These are phyloP conservation scores for Elongisporangium undulatum DNA, from an alignment of 352 stramenopile species.

Conservation along the genomic window DNA sequence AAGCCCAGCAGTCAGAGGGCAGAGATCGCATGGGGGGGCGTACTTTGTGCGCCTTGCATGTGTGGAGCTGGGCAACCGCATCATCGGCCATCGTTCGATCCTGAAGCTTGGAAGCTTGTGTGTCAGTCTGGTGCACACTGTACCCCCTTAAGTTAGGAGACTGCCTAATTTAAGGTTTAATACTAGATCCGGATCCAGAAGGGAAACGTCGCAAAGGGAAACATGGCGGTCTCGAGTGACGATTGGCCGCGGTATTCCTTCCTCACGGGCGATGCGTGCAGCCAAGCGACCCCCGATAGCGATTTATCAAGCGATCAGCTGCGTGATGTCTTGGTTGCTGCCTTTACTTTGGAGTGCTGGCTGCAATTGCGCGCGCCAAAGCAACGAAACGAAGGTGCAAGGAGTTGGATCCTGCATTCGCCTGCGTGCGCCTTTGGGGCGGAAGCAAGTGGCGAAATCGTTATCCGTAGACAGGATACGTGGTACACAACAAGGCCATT, in stretches of 20 bases:
- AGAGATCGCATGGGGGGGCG: neutral
- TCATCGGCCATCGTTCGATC: neutral
- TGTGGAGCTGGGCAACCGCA: neutral
- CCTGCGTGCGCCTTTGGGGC: slow-evolving; percentile 20
- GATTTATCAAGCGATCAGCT: slow-evolving; percentile 2
- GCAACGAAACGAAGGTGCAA: neutral
- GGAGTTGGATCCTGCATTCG: slow-evolving; percentile 28
- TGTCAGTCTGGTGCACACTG: too few species aligned
- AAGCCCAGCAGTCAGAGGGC: neutral
- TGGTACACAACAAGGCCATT: neutral
- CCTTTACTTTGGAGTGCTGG: slow-evolving; percentile 30
- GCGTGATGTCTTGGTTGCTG: neutral
- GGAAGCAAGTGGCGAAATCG: slow-evolving; percentile 4
- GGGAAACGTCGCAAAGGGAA: neutral
- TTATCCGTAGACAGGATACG: neutral
- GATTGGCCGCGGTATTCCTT: slow-evolving; percentile 37
- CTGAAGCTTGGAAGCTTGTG: neutral
- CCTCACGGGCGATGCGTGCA: slow-evolving; percentile 10
- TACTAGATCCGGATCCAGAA: neutral
- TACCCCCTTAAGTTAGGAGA: neutral
- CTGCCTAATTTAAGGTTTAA: neutral
- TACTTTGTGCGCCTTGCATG: neutral
- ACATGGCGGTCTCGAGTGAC: slow-evolving; percentile 29
- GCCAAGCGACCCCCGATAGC: slow-evolving; percentile 2
- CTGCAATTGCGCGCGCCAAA: slow-evolving; percentile 20